A percentile compares a stretch with the other conserved stretches of the same genome.
Evolutionary conservation across 2,329 filamentous ascomycete genomes (phyloP).

Genomic region (Monosporascus sp.): DNA sequence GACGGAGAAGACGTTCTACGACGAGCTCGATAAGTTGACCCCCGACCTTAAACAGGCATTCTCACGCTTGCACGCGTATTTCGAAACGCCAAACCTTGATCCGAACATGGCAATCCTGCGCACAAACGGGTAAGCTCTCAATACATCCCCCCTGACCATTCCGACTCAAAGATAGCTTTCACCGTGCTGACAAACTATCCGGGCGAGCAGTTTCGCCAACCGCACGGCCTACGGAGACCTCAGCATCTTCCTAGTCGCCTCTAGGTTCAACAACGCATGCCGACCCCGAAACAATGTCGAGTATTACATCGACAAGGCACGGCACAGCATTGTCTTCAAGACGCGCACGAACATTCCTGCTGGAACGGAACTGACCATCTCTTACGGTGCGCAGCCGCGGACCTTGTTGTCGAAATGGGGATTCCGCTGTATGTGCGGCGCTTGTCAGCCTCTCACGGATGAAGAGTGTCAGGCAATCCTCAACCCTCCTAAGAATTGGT

Average conservation of each 20-base stretch:
- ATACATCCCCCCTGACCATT: too few relatives aligned
- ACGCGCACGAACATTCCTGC: constrained; percentile 31
- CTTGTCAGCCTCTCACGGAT: constrained; percentile 28
- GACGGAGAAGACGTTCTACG: constrained; percentile 22
- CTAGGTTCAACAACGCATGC: constrained; percentile 57
- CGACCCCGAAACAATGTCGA: constrained; percentile 34
- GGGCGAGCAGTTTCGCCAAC: constrained; percentile 2
- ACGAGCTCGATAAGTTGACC: constrained; percentile 31
- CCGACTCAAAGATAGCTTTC: too few relatives aligned
- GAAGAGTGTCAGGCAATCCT: constrained; percentile 4
- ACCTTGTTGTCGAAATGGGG: constrained; percentile 42
- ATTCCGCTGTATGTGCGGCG: constrained; percentile 47
- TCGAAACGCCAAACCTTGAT: constrained; percentile 20
- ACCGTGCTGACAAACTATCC: background rate
- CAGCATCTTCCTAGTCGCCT: constrained; percentile 45
- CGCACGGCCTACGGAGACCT: constrained; percentile 9
- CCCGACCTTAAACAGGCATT: constrained; percentile 26
- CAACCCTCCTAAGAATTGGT: constrained; percentile 1
- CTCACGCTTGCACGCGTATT: constrained; percentile 33
- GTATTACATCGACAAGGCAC: constrained; percentile 35
- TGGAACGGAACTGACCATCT: constrained; percentile 48
- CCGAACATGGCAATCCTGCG: constrained; percentile 34
- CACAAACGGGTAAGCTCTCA: constrained; percentile 41
- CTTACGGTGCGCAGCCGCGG: constrained; percentile 36
- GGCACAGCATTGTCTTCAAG: constrained; percentile 35